Base-by-base conservation (phyloP, 139 green algal genomes). In the Axilococcus clingmanii region DNA sequence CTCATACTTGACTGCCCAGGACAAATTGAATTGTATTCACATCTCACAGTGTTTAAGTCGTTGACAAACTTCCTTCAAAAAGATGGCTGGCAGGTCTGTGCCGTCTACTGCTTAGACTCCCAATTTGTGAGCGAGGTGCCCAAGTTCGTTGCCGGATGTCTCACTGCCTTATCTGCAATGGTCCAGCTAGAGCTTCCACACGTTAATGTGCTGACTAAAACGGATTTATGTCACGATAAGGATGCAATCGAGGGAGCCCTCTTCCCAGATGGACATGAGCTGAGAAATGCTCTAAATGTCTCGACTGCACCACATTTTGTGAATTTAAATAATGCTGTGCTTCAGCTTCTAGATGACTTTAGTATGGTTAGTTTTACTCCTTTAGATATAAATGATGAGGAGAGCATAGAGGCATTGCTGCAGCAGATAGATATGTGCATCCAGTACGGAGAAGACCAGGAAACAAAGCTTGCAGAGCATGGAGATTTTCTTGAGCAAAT, bases 21-120 rank as follows among this genome's bases (percentile, higher is more conserved):
- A 7, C 90, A 98, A 71, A 94, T 98, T 8, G 92, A 99, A 82
- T 81, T 99, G 41, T 99, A 96, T 75, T 93, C 80, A 42, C 88
- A 98, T 65, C 59, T 89, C 4, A 63, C 60, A 19, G 80, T 93
- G 16, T 90, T 98, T 57, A 53, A 75, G 15, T 80, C 71, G 5
- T 83, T 99, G 28, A 82, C 92, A 9, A 76, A 95, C 29, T 90
- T 72, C 28, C 68, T 98, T 29, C 70, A 68, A 38, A 14, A 25
- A 23, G 66, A 85, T 41, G 79, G 77, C 42, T 90, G 81, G 83
- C 54, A 65, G 19, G 49, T 73, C 35, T 47, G 32, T 20, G 46
- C 48, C 32, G 59, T 98, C 14, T 98, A 97, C 76, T 87, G 89
- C 58, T 51, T 98, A 40, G 92, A 99, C 59, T 75, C 66, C 6